Conservation (phyloP, 2,329 filamentous ascomycete genomes). For the Clarireedia hainanense region DNA sequence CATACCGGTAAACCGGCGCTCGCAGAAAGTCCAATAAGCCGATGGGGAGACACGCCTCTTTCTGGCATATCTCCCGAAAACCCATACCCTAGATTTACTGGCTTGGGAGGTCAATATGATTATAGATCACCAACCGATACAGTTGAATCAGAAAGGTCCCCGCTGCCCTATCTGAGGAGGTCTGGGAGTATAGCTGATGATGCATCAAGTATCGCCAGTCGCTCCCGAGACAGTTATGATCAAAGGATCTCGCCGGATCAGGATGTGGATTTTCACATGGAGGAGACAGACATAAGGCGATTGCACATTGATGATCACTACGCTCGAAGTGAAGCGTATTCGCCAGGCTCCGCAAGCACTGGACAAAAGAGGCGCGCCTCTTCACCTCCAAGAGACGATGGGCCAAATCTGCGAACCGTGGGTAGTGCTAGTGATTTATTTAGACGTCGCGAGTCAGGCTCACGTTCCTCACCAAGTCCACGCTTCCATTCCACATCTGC, state of each 20-base stretch:
- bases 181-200: slow-evolving; percentile 42
- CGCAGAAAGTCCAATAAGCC: slow-evolving; percentile 25
- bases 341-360: slow-evolving; percentile 29
- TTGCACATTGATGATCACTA: slow-evolving; percentile 46
- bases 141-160: slow-evolving; percentile 26
- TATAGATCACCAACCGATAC: slow-evolving; percentile 26
- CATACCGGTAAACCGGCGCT: slow-evolving; percentile 22
- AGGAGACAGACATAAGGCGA: slow-evolving; percentile 43
- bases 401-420: slow-evolving; percentile 26
- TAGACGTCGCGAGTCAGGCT: slow-evolving; percentile 39
- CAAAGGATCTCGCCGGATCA: slow-evolving; percentile 37
- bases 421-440: slow-evolving; percentile 29
- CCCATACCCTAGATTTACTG: slow-evolving; percentile 18
- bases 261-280: slow-evolving; percentile 40
- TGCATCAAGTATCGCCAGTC: slow-evolving; percentile 38
- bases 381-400: slow-evolving; percentile 48
- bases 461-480: slow-evolving; percentile 45
- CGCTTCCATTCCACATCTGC: slow-evolving; percentile 49
- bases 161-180: slow-evolving; percentile 31
- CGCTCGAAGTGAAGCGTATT: slow-evolving; percentile 25
- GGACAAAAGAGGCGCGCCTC: slow-evolving; percentile 58
- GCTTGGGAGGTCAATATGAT: slow-evolving; percentile 19
- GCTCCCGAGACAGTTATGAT: slow-evolving; percentile 55
- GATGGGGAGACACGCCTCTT: slow-evolving; percentile 26
- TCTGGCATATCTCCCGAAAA: slow-evolving; percentile 25